Base-by-base conservation (phyloP, 177 flowering plant genomes). In the Vitis hybrid region DNA sequence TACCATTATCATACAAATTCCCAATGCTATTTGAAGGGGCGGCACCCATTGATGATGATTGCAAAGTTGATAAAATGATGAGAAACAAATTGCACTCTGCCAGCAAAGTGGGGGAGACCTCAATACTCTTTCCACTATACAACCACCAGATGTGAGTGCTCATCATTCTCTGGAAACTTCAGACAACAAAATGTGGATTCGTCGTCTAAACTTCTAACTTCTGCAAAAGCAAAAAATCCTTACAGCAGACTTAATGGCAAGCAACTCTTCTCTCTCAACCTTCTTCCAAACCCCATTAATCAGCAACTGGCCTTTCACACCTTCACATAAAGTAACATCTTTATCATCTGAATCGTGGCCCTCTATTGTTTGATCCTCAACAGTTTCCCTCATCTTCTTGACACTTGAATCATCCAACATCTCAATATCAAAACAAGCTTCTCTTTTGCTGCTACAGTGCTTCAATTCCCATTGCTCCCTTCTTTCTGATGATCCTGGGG, bases 221-320 rank as follows among this genome's bases (percentile, higher is more conserved):
- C 45, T 39, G 45, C 45, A 39, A 39, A 39, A 26, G 30, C 45
- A 5, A 39, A 39, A 39, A 39, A 39, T 17, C 70, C 86, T 76
- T n/a, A 93, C 66, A 64, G 73, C 75, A 64, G 97, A 83, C 63
- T 76, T 71, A 62, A 90, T 83, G 56, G 78, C 85, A 45, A 45
- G 70, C 58, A 91, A 54, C 67, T 91, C 92, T 66, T 86, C 85
- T 67, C 76, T 68, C 52, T 77, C 78, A 48, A 90, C 86, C 70
- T 76, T 81, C 81, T 76, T 86, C 92, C 88, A 91, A 51, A 77
- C 74, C 51, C 97, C 95, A 68, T 64, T 85, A 50, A 89, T 81
- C 83, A 93, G 50, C 72, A 93, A 69, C 26, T 32, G 75, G 12
- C 90, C 92, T 60, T 74, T 51, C 18, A 71, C 32, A 51, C 74